A percentile compares a stretch with the other conserved stretches of the same genome.
Evolutionary conservation across 345 rosid species (phyloP).

Genomic region (Citrus trifoliata): DNA sequence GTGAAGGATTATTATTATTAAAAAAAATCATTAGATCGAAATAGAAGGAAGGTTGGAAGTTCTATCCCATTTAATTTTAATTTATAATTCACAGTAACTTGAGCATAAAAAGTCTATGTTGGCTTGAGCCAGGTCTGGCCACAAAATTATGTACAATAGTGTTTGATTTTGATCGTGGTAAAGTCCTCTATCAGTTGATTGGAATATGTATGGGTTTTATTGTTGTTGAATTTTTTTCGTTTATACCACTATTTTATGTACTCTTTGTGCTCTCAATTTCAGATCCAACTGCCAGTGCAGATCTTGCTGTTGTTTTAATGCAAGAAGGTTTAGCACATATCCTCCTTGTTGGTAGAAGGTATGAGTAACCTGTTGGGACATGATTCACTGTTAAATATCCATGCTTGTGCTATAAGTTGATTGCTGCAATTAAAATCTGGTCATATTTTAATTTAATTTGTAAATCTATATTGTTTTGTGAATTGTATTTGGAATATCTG

Average conservation of each 20-base stretch:
- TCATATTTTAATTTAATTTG: background rate
- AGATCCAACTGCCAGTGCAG: constrained; percentile 97
- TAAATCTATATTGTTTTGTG: background rate
- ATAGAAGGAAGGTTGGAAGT: background rate
- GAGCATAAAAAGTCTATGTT: background rate
- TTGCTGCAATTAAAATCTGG: background rate
- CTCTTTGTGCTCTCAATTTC: constrained; percentile 20
- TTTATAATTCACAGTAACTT: background rate
- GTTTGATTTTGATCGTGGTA: background rate
- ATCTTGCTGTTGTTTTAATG: constrained; percentile 86
- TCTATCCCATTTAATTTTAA: background rate
- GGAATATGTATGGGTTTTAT: background rate
- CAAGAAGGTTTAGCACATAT: constrained; percentile 95
- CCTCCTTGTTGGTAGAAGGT: constrained; percentile 92
- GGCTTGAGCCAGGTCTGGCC: background rate
- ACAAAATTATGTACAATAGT: background rate
- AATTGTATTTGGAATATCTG: background rate
- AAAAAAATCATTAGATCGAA: background rate
- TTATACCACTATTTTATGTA: background rate
- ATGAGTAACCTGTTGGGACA: constrained; percentile 3
- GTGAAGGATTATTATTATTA: too few relatives aligned
- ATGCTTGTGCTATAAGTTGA: background rate
- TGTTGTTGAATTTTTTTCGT: background rate
- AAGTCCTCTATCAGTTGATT: background rate
- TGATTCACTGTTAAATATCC: background rate